Evolutionary conservation across 1,139 yeast genomes (phyloP).

Genomic region (Chernovozyma sophiae-reginae): DNA sequence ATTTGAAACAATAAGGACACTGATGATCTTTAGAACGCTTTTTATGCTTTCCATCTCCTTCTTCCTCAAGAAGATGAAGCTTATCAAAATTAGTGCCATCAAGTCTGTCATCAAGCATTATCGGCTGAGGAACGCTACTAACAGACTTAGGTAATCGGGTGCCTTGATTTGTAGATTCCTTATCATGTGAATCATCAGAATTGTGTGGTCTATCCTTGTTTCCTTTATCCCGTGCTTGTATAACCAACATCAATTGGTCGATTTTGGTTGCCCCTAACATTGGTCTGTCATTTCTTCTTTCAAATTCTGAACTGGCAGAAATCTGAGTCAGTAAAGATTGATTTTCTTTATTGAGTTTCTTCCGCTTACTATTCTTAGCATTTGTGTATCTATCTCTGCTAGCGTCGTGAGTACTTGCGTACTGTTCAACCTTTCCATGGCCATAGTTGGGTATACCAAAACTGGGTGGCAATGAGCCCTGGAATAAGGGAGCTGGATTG

Average conservation of each 20-base stretch:
- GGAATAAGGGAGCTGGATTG: background rate
- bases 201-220: conserved; percentile 58
- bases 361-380: background rate
- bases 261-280: conserved; percentile 82
- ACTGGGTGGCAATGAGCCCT: background rate
- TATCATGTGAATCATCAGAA: conserved; percentile 19
- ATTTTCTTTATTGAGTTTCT: background rate
- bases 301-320: background rate
- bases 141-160: conserved; percentile 16
- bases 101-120: conserved; percentile 77
- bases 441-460: background rate
- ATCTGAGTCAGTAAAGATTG: background rate
- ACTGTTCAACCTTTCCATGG: background rate
- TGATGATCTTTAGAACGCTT: conserved; percentile 53
- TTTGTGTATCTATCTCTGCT: background rate
- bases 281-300: conserved; percentile 50
- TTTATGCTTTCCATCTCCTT: conserved; percentile 19
- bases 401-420: background rate
- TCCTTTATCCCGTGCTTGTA: conserved; percentile 82
- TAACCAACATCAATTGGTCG: conserved; percentile 84
- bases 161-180: background rate
- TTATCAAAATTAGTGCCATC: conserved; percentile 36
- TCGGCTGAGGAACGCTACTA: conserved; percentile 50
- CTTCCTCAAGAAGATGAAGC: conserved; percentile 10
- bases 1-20: conserved; percentile 66